Conservation (phyloP, 192 early-diverging fungal species). For the Linnemannia schmuckeri region DNA sequence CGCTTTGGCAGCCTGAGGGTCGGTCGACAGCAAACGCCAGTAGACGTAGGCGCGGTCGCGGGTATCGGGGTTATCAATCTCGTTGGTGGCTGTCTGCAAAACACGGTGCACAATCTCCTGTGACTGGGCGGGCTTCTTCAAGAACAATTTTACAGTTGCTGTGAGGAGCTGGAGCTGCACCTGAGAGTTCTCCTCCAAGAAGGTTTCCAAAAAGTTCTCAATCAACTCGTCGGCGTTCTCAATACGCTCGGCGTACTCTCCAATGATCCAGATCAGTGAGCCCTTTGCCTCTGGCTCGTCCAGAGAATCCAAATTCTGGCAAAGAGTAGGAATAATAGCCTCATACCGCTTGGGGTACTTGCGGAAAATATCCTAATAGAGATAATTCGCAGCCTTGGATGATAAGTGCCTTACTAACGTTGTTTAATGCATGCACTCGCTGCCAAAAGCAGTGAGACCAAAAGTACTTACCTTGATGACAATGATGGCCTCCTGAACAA, state of each 20-base stretch:
- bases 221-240: slow-evolving; percentile 85
- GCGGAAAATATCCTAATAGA: slow-evolving; percentile 84
- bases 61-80: slow-evolving; percentile 93
- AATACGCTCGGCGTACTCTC: slow-evolving; percentile 93
- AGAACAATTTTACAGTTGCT: slow-evolving; percentile 91
- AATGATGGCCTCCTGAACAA: slow-evolving; percentile 90
- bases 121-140: slow-evolving; percentile 85
- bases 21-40: slow-evolving; percentile 93
- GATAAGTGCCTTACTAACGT: not conserved
- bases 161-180: slow-evolving; percentile 94
- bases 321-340: slow-evolving; percentile 84
- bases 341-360: slow-evolving; percentile 91
- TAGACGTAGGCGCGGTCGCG: slow-evolving; percentile 96
- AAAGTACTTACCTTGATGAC: slow-evolving; percentile 77
- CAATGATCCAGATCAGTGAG: slow-evolving; percentile 94
- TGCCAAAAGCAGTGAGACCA: too few relatives aligned
- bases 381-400: not conserved
- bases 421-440: not conserved
- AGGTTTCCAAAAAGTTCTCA: slow-evolving; percentile 79
- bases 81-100: slow-evolving; percentile 87
- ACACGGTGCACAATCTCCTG: slow-evolving; percentile 89
- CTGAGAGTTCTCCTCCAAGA: slow-evolving; percentile 84
- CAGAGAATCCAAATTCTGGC: slow-evolving; percentile 88
- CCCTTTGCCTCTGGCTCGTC: slow-evolving; percentile 93
- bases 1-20: slow-evolving; percentile 92